Base-by-base conservation (phyloP, 2,329 filamentous ascomycete species). In the Trichophaea hybrida region DNA sequence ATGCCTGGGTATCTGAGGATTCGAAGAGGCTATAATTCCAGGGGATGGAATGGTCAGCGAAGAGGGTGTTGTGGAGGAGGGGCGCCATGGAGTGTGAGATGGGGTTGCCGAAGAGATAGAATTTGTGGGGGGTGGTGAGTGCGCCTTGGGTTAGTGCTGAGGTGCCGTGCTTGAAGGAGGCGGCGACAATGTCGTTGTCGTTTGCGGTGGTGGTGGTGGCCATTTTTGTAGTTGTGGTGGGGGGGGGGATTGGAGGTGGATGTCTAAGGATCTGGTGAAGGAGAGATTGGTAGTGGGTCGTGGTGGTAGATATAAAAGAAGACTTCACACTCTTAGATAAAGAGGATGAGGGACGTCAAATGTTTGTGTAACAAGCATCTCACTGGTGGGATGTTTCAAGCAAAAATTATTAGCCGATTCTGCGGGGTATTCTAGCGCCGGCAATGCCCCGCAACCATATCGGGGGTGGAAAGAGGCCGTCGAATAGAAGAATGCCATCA, bases 71-170 rank as follows among this genome's bases (percentile, higher is more conserved):
- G 68, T 82, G 79, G 32, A 82, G 72, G 58, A 76, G 71, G 0
- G 79, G 78, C 2, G 79, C 80, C 64, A 80, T 72, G 31, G 78
- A 80, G 38, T 78, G 75, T 4, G 76, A 69, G 63, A 82, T 73
- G 61, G 80, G 80, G 65, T 77, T 74, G 61, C 79, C 79, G 64
- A 81, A 81, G 32, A 82, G 75, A 67, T 61, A 59, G 35, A 56
- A 58, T 37, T 63, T 63, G 38, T 51, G 59, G 10, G 46, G 46
- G 1, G 34, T 32, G 10, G 55, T 49, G 37, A 49, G 54, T 12
- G 53, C 49, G 32, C 43, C 40, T 4, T 48, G 6, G 5, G 55
- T 44, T 24, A 63, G 52, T 12, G 55, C 31, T 7, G 61, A 58
- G 33, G 55, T 49, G 24, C 61, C 61, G 51, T 61, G 53, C 24